These are phyloP conservation scores for Rhexocercosporidium sp. DNA, from an alignment of 2,329 filamentous ascomycete genomes.

Conservation along the genomic window DNA sequence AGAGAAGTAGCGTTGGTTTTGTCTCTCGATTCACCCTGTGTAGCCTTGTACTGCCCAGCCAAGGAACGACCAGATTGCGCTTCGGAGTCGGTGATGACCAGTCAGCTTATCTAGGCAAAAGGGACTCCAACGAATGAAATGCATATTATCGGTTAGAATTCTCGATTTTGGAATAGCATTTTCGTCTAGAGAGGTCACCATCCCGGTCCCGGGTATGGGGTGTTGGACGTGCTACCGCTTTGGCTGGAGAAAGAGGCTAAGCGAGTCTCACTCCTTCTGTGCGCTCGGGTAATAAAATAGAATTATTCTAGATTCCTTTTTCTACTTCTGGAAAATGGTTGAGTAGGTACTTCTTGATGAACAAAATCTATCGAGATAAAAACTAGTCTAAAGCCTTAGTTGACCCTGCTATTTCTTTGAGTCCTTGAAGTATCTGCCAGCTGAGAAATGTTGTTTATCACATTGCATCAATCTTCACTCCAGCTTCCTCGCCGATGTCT, in stretches of 20 bases:
- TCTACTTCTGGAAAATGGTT: too few relatives aligned
- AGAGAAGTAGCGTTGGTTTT: background rate
- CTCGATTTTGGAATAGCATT: background rate
- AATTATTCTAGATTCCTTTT: too few relatives aligned
- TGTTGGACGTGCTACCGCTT: background rate
- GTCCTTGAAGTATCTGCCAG: too few relatives aligned
- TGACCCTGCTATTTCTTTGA: too few relatives aligned
- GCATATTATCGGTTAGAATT: background rate
- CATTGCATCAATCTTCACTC: too few relatives aligned
- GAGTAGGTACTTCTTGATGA: too few relatives aligned
- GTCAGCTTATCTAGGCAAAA: background rate
- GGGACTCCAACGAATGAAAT: background rate
- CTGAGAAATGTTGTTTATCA: too few relatives aligned
- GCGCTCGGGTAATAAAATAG: too few relatives aligned
- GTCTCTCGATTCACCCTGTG: background rate
- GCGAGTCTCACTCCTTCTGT: constrained; percentile 4
- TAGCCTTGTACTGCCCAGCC: background rate
- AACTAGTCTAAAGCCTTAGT: too few relatives aligned
- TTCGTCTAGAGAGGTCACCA: background rate
- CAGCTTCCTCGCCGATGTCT: too few relatives aligned
- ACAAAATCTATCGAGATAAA: too few relatives aligned
- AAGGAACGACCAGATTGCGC: background rate
- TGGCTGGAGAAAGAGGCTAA: background rate
- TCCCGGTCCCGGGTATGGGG: background rate
- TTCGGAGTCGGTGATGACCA: background rate